Percentiles rank a stretch among this genome's conserved stretches.
These are phyloP conservation scores for Naganishia vaughanmartiniae DNA, from an alignment of 768 basidiomycete genomes.

Conservation along the genomic window DNA sequence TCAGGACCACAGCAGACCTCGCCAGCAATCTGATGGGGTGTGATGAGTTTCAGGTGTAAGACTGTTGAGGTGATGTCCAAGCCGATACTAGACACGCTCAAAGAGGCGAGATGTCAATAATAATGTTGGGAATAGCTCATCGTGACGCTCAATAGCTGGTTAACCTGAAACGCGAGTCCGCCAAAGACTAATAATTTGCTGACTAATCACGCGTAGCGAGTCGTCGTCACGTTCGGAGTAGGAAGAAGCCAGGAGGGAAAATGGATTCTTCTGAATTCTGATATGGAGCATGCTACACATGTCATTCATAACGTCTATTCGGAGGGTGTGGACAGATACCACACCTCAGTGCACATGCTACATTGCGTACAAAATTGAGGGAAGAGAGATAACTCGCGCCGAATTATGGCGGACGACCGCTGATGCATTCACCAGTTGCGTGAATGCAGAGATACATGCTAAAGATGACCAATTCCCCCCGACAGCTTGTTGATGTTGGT, in stretches of 20 bases:
- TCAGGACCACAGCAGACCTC: not conserved
- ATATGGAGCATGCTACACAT: not conserved
- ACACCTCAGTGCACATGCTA: not conserved
- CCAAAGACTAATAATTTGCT: not conserved
- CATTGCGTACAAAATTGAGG: not conserved
- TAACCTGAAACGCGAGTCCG: constrained; percentile 17
- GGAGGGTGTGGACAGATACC: not conserved
- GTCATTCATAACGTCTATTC: not conserved
- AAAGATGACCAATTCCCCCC: too few species aligned
- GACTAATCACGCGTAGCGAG: not conserved
- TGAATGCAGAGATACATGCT: not conserved
- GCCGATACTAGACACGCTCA: too few species aligned
- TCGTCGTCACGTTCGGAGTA: not conserved
- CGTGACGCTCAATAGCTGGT: not conserved
- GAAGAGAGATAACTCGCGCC: too few species aligned
- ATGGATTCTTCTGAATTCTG: too few species aligned
- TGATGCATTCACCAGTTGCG: not conserved
- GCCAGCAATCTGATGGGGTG: not conserved
- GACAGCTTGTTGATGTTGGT: constrained; percentile 5
- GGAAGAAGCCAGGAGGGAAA: too few species aligned
- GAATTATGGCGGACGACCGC: not conserved
- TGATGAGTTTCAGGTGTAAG: not conserved
- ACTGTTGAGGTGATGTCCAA: too few species aligned
- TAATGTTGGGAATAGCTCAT: too few species aligned
- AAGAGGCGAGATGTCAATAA: too few species aligned